phyloP scores from a whole-genome alignment of 2,329 filamentous ascomycete genomes.

The Arthroderma sp. region DNA sequence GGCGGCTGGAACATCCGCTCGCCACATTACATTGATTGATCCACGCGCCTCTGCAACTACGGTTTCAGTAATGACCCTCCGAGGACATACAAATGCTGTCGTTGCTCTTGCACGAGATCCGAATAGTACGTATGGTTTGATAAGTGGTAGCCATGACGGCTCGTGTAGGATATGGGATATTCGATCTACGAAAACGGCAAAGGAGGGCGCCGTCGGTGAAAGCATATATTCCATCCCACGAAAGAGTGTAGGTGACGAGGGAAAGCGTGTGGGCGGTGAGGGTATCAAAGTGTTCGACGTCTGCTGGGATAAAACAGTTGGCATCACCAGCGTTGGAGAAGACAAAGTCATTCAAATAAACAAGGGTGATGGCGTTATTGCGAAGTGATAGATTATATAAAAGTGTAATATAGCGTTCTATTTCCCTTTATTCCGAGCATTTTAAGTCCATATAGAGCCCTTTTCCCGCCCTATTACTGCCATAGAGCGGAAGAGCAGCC shows the following conservation, averaged over 20 bases:
- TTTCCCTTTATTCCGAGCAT: too few species aligned
- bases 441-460: too few species aligned
- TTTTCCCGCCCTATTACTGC: too few species aligned
- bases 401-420: too few species aligned
- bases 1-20: slow-evolving; percentile 65
- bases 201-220: slow-evolving; percentile 49
- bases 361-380: slow-evolving; percentile 42
- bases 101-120: slow-evolving; percentile 47
- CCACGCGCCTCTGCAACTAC: slow-evolving; percentile 64
- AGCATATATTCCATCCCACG: slow-evolving; percentile 66
- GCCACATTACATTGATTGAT: slow-evolving; percentile 87
- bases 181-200: slow-evolving; percentile 50
- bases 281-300: slow-evolving; percentile 85
- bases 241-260: slow-evolving; percentile 54
- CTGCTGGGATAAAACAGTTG: slow-evolving; percentile 70
- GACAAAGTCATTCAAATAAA: slow-evolving; percentile 94
- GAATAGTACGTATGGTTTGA: slow-evolving; percentile 65
- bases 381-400: slow-evolving; percentile 9
- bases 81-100: slow-evolving; percentile 69
- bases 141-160: slow-evolving; percentile 82
- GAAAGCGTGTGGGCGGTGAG: slow-evolving; percentile 56
- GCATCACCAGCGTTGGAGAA: slow-evolving; percentile 83
- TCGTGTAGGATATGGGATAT: slow-evolving; percentile 93
- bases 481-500: too few species aligned
- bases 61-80: slow-evolving; percentile 77